phyloP scores from a whole-genome alignment of 2,329 filamentous ascomycete genomes.

The Arthrinium phaeospermum region DNA sequence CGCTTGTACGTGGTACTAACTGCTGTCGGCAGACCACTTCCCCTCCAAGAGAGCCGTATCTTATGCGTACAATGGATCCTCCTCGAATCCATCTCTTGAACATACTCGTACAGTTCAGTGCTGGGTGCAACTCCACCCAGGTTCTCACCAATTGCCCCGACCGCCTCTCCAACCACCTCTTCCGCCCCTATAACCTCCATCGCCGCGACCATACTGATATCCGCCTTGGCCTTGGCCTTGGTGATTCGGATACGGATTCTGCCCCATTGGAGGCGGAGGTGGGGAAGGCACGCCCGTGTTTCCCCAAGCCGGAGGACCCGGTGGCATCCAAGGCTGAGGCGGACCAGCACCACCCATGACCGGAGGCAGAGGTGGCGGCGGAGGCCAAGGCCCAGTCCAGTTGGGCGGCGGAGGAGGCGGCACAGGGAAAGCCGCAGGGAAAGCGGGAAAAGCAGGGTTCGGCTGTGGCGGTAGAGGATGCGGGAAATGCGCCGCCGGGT shows the following conservation, averaged over 20 bases:
- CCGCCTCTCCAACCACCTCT: constrained; percentile 23
- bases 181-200: constrained; percentile 16
- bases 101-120: neutral
- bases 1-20: neutral
- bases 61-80: neutral
- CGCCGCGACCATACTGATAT: constrained; percentile 13
- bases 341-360: neutral
- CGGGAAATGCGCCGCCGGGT: neutral
- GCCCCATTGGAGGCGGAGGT: constrained; percentile 21
- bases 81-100: neutral
- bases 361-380: constrained; percentile 20
- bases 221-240: neutral
- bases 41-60: neutral
- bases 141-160: constrained; percentile 20
- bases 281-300: constrained; percentile 12
- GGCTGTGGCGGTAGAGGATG: constrained; percentile 1
- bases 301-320: constrained; percentile 14
- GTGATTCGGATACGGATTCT: constrained; percentile 18
- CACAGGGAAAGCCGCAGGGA: constrained; percentile 16
- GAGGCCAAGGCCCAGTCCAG: constrained; percentile 25
- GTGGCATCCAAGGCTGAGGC: constrained; percentile 22
- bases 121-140: neutral
- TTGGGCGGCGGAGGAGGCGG: constrained; percentile 23
- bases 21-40: neutral
- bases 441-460: constrained; percentile 12